Percentiles rank a stretch among this genome's conserved stretches.
phyloP scores from a whole-genome alignment of 2,329 filamentous ascomycete genomes.

The Fusarium sp. region DNA sequence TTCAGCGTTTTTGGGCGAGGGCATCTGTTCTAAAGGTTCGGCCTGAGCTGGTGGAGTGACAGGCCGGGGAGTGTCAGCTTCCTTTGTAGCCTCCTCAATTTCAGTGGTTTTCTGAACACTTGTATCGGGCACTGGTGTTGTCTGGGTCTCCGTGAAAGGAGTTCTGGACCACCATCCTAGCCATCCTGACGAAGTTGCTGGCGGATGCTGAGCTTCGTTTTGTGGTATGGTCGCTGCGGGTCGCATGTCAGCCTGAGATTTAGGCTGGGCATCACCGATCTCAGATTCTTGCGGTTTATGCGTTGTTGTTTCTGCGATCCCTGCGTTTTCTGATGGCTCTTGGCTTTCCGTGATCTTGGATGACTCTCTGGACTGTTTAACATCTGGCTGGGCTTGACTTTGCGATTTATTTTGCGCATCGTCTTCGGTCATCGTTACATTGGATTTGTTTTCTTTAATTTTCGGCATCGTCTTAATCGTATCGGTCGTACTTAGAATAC shows the following conservation, averaged over 20 bases:
- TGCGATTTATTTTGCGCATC: constrained; percentile 22
- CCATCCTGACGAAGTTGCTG: constrained; percentile 61
- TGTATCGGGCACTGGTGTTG: constrained; percentile 2
- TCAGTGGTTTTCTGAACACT: constrained; percentile 32
- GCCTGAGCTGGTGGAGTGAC: constrained; percentile 42
- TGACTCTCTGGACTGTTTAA: constrained; percentile 4
- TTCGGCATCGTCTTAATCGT: constrained; percentile 42
- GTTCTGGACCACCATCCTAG: constrained; percentile 62
- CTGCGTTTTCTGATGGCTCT: constrained; percentile 9
- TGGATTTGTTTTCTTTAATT: constrained; percentile 43
- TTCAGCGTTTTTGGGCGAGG: constrained; percentile 27
- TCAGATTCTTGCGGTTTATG: constrained; percentile 9
- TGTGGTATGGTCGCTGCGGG: constrained; percentile 6
- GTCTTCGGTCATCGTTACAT: constrained; percentile 32
- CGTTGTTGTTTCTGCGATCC: constrained; percentile 3
- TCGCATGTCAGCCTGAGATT: constrained; percentile 1
- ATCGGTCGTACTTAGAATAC: constrained; percentile 46
- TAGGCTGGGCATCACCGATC: constrained; percentile 5
- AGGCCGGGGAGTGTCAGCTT: constrained; percentile 34
- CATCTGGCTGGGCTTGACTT: constrained; percentile 8
- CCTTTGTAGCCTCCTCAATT: constrained; percentile 22
- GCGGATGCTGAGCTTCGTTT: constrained; percentile 24
- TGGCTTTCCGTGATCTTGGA: constrained; percentile 2
- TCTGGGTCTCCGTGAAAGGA: constrained; percentile 44
- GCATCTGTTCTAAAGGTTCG: constrained; percentile 25